Evolutionary conservation across 306 rosid species (phyloP).

Genomic region (Betula pendula): DNA sequence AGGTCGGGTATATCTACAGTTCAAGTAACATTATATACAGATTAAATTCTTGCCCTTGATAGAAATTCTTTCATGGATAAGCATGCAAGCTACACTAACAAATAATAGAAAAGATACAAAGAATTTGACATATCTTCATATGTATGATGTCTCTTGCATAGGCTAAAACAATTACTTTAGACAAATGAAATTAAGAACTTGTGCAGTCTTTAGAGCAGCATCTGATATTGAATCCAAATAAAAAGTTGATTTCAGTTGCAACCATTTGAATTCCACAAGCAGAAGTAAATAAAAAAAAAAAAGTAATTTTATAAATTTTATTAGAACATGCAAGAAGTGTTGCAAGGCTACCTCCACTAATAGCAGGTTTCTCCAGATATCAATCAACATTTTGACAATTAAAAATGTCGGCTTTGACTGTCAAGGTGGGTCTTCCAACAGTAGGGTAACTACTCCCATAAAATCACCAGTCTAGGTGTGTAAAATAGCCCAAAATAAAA

Average conservation of each 20-base stretch:
- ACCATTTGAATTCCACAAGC: neutral
- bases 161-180: neutral
- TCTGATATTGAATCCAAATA: neutral
- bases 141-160: neutral
- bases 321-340: neutral
- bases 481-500: neutral
- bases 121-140: neutral
- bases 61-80: constrained; percentile 1
- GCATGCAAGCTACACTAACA: constrained; percentile 8
- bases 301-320: neutral
- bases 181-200: neutral
- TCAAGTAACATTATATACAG: constrained; percentile 26
- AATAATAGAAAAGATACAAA: neutral
- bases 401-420: neutral
- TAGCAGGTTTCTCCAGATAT: neutral
- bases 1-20: constrained; percentile 87
- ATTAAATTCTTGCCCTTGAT: constrained; percentile 7
- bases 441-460: neutral
- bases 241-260: neutral
- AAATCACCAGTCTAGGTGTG: neutral
- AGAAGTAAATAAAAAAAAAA: neutral
- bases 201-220: neutral
- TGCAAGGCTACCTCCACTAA: neutral
- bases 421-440: neutral
- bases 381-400: neutral